Evolutionary conservation across 2,329 filamentous ascomycete species (phyloP).

Genomic region (Pseudocercospora musae): DNA sequence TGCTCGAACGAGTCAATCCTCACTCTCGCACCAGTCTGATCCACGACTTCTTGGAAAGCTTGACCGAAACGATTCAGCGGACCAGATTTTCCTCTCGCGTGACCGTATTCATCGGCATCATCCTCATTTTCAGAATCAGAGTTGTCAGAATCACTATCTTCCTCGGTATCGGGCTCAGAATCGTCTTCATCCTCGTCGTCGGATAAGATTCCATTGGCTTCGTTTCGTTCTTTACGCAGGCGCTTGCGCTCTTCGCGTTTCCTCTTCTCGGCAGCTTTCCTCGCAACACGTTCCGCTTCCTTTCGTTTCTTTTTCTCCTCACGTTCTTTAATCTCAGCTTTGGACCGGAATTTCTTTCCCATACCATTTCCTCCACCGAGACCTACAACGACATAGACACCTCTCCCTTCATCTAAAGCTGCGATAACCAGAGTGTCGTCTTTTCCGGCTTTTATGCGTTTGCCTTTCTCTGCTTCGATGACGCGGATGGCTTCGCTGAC

Average conservation of each 20-base stretch:
- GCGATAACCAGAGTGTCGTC: constrained; percentile 85
- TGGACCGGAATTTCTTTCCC: constrained; percentile 55
- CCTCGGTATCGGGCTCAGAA: constrained; percentile 41
- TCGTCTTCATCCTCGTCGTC: constrained; percentile 52
- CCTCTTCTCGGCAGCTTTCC: constrained; percentile 55
- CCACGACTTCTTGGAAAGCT: constrained; percentile 91
- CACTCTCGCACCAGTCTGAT: constrained; percentile 84
- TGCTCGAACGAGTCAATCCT: constrained; percentile 96
- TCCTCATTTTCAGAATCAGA: constrained; percentile 23
- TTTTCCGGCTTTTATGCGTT: constrained; percentile 49
- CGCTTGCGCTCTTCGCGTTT: constrained; percentile 55
- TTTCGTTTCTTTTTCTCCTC: constrained; percentile 61
- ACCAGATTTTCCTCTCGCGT: constrained; percentile 60
- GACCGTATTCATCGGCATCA: constrained; percentile 53
- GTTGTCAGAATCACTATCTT: constrained; percentile 28
- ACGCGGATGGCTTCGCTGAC: constrained; percentile 87
- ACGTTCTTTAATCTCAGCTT: constrained; percentile 49
- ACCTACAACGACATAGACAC: constrained; percentile 89
- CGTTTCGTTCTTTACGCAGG: constrained; percentile 58
- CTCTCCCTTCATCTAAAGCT: constrained; percentile 79
- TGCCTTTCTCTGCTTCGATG: constrained; percentile 77
- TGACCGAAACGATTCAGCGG: constrained; percentile 88
- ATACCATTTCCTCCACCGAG: constrained; percentile 77
- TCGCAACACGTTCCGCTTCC: constrained; percentile 48
- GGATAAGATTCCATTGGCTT: constrained; percentile 51